Evolutionary conservation across 2,329 filamentous ascomycete genomes (phyloP).

Genomic region (Botrytis deweyae): DNA sequence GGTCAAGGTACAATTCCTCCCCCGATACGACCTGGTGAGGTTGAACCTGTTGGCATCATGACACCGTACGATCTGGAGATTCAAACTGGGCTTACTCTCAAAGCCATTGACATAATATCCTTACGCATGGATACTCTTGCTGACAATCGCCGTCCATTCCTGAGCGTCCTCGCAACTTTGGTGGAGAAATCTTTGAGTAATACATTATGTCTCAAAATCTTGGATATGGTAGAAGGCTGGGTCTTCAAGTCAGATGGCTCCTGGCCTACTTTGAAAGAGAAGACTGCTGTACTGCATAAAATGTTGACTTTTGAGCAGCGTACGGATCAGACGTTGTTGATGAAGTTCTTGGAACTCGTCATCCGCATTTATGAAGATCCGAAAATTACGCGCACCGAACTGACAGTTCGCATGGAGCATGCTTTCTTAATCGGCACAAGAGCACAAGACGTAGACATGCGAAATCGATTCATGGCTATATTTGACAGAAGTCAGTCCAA

Average conservation of each 20-base stretch:
- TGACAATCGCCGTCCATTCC: constrained; percentile 86
- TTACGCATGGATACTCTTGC: constrained; percentile 89
- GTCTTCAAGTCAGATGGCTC: constrained; percentile 93
- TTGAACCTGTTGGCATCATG: constrained; percentile 56
- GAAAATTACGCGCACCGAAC: constrained; percentile 89
- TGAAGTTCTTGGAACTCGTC: constrained; percentile 91
- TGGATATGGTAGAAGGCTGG: constrained; percentile 93
- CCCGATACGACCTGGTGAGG: constrained; percentile 45
- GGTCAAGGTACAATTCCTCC: constrained; percentile 46
- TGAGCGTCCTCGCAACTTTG: constrained; percentile 90
- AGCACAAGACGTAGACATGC: constrained; percentile 93
- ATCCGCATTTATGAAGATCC: constrained; percentile 98
- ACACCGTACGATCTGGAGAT: constrained; percentile 78
- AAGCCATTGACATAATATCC: constrained; percentile 90
- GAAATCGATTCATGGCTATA: constrained; percentile 93
- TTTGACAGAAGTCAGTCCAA: constrained; percentile 95
- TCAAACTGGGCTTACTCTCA: constrained; percentile 89
- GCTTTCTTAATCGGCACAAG: constrained; percentile 95
- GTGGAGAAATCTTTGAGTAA: constrained; percentile 93
- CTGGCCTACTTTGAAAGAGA: constrained; percentile 97
- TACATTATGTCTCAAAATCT: constrained; percentile 83
- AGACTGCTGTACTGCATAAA: constrained; percentile 97
- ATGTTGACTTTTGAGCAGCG: constrained; percentile 95
- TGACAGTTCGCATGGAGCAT: constrained; percentile 96
- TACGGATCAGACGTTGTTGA: constrained; percentile 77